Evolutionary conservation across 441 rosid species (phyloP), one percentile per base, ranked within the genome.

Genomic region (Pelargonium australe): DNA sequence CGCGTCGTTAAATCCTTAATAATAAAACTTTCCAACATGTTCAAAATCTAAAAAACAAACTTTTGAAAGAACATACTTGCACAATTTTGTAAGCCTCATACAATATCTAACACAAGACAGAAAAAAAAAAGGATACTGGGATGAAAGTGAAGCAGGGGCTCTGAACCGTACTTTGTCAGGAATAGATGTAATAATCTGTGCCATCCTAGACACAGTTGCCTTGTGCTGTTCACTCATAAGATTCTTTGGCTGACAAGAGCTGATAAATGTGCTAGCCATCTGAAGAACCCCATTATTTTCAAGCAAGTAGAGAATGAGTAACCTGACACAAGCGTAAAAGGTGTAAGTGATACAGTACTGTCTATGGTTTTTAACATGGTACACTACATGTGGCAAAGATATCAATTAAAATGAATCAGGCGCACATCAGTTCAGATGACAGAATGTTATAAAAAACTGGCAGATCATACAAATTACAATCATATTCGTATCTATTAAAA

Each of bases 91-190:
- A 71, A 67, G 65, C 63, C 14, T 34, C 28, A 49, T 34, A 65
- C 16, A 44, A 13, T 53, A 68, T 66, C 62, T 41, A 70, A 67
- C 47, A 72, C 63, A 25, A 17, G 14, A 58, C 23, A 71, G 43
- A 41, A 58, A 68, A 70, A 34, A 70, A 68, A 25, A 83, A 95
- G 98, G 98, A 95, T 95, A 95, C 99, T 92, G 96, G 19, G 96
- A 78, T 45, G 95, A 85, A 67, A 95, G 89, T 57, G 86, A 72
- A 62, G 88, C 71, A 8, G 82, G 79, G 8, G 91, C 86, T 83
- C 70, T 81, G 53, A 79, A 70, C 13, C 85, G 88, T 81, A 87
- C 89, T 89, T 87, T 92, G 79, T 95, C 99, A 72, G 99, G 99
- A 77, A 92, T 77, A 44, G 96, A 95, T 41, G 96, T 80, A 73